Evolutionary conservation across 23 red algal species (phyloP).

Genomic region (Gracilaria gracilis): DNA sequence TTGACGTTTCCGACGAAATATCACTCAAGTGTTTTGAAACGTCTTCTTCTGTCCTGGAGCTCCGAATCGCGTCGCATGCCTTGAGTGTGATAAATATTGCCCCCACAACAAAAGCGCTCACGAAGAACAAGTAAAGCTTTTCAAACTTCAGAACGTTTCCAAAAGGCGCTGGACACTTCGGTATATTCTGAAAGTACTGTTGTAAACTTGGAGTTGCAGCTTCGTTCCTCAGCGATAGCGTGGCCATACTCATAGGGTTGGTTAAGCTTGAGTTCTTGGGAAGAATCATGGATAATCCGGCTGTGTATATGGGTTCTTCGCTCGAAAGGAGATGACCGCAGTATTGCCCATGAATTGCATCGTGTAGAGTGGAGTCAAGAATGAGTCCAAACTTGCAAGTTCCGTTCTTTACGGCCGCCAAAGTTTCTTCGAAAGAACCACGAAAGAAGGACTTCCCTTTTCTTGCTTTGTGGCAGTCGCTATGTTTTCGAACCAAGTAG

Average conservation of each 20-base stretch:
- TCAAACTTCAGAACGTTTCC: not conserved
- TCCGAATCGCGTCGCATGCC: too few relatives aligned
- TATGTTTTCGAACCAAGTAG: too few relatives aligned
- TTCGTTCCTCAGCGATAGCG: not conserved
- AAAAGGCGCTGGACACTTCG: not conserved
- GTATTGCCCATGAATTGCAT: not conserved
- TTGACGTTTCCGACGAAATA: too few relatives aligned
- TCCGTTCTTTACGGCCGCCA: not conserved
- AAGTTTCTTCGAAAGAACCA: not conserved
- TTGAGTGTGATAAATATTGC: too few relatives aligned
- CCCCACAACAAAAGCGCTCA: not conserved
- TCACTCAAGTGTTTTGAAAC: too few relatives aligned
- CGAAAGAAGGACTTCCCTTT: not conserved
- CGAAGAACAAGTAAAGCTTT: not conserved
- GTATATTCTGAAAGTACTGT: not conserved
- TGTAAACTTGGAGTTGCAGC: not conserved
- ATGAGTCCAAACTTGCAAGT: conserved; percentile 7
- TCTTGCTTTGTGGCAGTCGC: not conserved
- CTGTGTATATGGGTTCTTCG: not conserved
- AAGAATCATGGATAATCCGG: not conserved
- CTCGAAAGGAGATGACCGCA: not conserved
- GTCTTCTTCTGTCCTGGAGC: too few relatives aligned
- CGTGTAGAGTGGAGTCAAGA: not conserved
- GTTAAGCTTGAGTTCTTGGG: not conserved
- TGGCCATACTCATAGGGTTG: not conserved